Percentiles rank a stretch among this genome's conserved stretches.
Evolutionary conservation across 768 basidiomycete species (phyloP).

Genomic region (Zangia roseola): DNA sequence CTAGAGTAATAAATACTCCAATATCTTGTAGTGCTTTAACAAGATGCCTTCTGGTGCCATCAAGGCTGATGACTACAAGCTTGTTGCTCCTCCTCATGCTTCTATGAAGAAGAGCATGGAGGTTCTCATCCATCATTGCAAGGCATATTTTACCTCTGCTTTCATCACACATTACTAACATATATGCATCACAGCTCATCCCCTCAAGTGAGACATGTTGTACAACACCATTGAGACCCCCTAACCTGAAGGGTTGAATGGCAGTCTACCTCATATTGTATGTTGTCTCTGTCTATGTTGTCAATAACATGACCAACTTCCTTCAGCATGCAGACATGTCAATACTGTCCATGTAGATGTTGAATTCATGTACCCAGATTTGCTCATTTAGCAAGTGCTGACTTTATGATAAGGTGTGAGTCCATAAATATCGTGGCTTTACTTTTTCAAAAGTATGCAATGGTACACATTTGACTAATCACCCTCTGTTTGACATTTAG

Average conservation of each 20-base stretch:
- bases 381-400: conserved; percentile 91
- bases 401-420: conserved; percentile 97
- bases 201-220: conserved; percentile 94
- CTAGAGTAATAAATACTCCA: background rate
- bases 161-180: background rate
- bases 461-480: conserved; percentile 10
- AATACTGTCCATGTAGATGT: conserved; percentile 93
- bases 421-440: conserved; percentile 15
- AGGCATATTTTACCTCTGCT: conserved; percentile 43
- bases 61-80: conserved; percentile 97
- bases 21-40: conserved; percentile 75
- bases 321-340: conserved; percentile 61
- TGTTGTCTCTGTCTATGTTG: conserved; percentile 28
- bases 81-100: conserved; percentile 93
- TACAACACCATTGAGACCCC: conserved; percentile 98
- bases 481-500: conserved; percentile 42
- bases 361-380: conserved; percentile 97
- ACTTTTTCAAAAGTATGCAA: conserved; percentile 38
- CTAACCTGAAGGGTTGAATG: conserved; percentile 99
- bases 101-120: conserved; percentile 99
- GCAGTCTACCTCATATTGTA: conserved; percentile 96
- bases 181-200: conserved; percentile 59
- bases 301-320: background rate
- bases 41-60: conserved; percentile 92
- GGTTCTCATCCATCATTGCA: conserved; percentile 97